phyloP scores from a whole-genome alignment of 257 asterid genomes.

The Linderniella brevidens region DNA sequence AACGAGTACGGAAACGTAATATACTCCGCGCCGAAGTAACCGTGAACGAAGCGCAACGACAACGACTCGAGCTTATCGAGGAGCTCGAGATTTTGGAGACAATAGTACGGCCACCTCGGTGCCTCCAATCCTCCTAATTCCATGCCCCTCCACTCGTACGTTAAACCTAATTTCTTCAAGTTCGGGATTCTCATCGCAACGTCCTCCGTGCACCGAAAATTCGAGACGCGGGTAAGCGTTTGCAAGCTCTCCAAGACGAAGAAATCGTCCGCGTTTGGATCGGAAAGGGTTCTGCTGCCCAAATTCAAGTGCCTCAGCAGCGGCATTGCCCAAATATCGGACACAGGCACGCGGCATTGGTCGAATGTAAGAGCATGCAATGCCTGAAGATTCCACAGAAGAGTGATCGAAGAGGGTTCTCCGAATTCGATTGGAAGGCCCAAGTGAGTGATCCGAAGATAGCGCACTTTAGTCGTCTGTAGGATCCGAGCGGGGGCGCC shows the following conservation, averaged over 20 bases:
- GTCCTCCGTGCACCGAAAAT: not conserved
- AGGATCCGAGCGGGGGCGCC: not conserved
- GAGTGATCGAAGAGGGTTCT: not conserved
- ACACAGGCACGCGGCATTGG: not conserved
- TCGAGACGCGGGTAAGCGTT: slow-evolving; percentile 2
- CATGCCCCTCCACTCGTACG: not conserved
- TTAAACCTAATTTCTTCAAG: not conserved
- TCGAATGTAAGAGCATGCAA: not conserved
- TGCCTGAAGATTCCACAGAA: not conserved
- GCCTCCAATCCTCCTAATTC: not conserved
- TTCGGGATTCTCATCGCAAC: not conserved
- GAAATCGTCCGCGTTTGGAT: not conserved
- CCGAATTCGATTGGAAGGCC: not conserved
- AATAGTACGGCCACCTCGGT: not conserved
- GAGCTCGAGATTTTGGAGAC: not conserved
- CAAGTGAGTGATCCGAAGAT: not conserved
- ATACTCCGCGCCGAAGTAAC: no score
- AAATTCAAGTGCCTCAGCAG: not conserved
- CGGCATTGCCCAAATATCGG: slow-evolving; percentile 7
- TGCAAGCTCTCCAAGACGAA: not conserved
- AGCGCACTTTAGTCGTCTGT: not conserved
- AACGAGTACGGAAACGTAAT: slow-evolving; percentile 5
- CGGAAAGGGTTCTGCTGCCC: not conserved
- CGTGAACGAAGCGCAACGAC: no score
- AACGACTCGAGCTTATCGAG: slow-evolving; percentile 10